A percentile compares a stretch with the other conserved stretches of the same genome.
phyloP scores from a whole-genome alignment of 2,329 filamentous ascomycete species.

The Fusarium incarnatum region DNA sequence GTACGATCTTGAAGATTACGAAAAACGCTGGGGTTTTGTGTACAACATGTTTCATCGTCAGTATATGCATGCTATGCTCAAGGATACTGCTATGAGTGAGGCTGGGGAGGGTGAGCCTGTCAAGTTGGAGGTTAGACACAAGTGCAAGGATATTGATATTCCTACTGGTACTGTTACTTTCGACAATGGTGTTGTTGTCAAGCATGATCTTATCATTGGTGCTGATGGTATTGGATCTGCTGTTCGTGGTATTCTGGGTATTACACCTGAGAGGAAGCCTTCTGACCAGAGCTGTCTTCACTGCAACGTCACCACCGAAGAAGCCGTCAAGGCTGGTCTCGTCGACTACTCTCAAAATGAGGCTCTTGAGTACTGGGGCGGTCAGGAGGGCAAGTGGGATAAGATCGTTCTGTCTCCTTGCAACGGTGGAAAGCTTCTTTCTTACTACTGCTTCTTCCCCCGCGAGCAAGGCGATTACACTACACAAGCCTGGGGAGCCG shows the following conservation, averaged over 20 bases:
- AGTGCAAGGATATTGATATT: constrained; percentile 65
- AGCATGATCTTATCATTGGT: constrained; percentile 71
- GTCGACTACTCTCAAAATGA: constrained; percentile 70
- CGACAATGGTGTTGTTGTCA: constrained; percentile 60
- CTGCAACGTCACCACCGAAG: constrained; percentile 70
- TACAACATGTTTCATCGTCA: constrained; percentile 79
- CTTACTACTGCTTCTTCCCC: constrained; percentile 78
- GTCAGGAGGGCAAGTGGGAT: constrained; percentile 70
- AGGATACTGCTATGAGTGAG: constrained; percentile 66
- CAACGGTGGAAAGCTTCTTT: constrained; percentile 72
- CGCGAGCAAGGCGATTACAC: constrained; percentile 62
- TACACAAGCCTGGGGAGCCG: constrained; percentile 69
- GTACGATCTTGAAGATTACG: constrained; percentile 73
- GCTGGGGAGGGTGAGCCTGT: constrained; percentile 68
- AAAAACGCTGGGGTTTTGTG: constrained; percentile 71
- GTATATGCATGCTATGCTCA: constrained; percentile 76
- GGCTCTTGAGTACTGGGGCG: constrained; percentile 78
- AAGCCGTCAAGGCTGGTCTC: constrained; percentile 69
- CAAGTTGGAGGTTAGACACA: constrained; percentile 66
- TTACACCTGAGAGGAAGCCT: constrained; percentile 68
- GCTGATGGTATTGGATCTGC: constrained; percentile 75
- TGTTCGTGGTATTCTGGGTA: constrained; percentile 72
- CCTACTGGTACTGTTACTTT: constrained; percentile 63
- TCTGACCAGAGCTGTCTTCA: constrained; percentile 72
- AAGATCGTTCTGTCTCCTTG: constrained; percentile 79